phyloP scores from a whole-genome alignment of 1,284 basidiomycete species.

The Exobasidium cylindrosporum region DNA sequence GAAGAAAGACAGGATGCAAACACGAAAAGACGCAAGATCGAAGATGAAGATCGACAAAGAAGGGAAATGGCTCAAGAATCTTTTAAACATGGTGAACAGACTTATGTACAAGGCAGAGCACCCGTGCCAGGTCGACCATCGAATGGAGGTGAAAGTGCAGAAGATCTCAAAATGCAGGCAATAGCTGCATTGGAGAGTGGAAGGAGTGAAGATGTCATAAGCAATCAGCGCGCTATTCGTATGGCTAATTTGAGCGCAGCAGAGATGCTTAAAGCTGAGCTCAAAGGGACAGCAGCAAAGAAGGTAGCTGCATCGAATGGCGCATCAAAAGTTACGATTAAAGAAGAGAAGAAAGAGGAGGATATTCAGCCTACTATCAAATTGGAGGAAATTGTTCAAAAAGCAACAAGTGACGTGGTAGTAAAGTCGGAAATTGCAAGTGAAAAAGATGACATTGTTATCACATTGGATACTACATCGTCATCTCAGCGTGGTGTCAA shows the following conservation, averaged over 20 bases:
- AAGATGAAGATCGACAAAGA: slow-evolving; percentile 18
- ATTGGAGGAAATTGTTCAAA: slow-evolving; percentile 15
- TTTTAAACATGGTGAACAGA: slow-evolving; percentile 29
- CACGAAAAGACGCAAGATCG: slow-evolving; percentile 58
- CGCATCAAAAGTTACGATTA: slow-evolving; percentile 15
- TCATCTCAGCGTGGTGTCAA: slow-evolving; percentile 62
- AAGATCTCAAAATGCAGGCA: slow-evolving; percentile 4
- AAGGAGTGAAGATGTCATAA: slow-evolving; percentile 42
- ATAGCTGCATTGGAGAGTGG: slow-evolving; percentile 33
- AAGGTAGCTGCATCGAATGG: slow-evolving; percentile 18
- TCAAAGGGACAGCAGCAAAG: slow-evolving; percentile 65
- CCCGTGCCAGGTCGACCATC: neutral
- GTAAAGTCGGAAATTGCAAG: slow-evolving; percentile 17
- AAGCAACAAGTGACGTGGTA: neutral
- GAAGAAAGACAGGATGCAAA: slow-evolving; percentile 90
- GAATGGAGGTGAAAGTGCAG: slow-evolving; percentile 18
- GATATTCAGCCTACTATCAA: slow-evolving; percentile 16
- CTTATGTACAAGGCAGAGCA: slow-evolving; percentile 14
- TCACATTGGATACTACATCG: neutral
- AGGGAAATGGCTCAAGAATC: slow-evolving; percentile 5
- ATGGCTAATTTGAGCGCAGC: slow-evolving; percentile 96
- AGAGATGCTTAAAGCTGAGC: slow-evolving; percentile 84
- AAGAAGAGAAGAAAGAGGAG: slow-evolving; percentile 17
- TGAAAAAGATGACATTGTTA: neutral
- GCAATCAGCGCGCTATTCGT: slow-evolving; percentile 56